These are phyloP conservation scores for Teratosphaeria destructans DNA, from an alignment of 2,329 filamentous ascomycete species.

Conservation along the genomic window DNA sequence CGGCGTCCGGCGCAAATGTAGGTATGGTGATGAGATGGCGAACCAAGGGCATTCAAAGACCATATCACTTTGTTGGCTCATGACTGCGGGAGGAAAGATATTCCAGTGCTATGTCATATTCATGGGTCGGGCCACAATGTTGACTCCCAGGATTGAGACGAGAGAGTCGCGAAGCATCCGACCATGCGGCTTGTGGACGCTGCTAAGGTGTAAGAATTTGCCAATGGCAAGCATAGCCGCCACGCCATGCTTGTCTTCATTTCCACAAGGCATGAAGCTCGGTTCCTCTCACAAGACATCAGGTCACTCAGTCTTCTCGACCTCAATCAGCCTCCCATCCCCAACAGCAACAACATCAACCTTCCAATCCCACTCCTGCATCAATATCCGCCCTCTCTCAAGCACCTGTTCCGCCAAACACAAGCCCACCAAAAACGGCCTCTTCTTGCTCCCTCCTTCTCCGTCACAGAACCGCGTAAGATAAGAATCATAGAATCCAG, in stretches of 20 bases:
- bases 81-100: too few species aligned
- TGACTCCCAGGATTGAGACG: too few species aligned
- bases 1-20: background rate
- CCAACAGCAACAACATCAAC: constrained; percentile 52
- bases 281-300: background rate
- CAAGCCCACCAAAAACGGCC: constrained; percentile 63
- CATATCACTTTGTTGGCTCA: background rate
- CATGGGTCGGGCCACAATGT: too few species aligned
- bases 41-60: background rate
- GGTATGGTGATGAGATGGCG: background rate
- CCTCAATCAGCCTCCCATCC: constrained; percentile 12
- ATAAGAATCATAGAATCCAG: constrained; percentile 95
- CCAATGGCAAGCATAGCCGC: background rate
- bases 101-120: too few species aligned
- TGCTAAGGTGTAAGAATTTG: background rate
- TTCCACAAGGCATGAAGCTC: background rate
- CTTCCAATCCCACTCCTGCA: constrained; percentile 64
- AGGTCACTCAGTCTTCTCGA: background rate
- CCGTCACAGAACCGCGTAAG: constrained; percentile 55
- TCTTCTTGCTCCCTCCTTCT: constrained; percentile 23
- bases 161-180: too few species aligned
- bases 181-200: background rate
- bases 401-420: constrained; percentile 81
- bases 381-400: constrained; percentile 55
- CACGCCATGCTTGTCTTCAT: background rate